phyloP scores from a whole-genome alignment of 2,329 filamentous ascomycete species.

The Trichoderma endophyticum region DNA sequence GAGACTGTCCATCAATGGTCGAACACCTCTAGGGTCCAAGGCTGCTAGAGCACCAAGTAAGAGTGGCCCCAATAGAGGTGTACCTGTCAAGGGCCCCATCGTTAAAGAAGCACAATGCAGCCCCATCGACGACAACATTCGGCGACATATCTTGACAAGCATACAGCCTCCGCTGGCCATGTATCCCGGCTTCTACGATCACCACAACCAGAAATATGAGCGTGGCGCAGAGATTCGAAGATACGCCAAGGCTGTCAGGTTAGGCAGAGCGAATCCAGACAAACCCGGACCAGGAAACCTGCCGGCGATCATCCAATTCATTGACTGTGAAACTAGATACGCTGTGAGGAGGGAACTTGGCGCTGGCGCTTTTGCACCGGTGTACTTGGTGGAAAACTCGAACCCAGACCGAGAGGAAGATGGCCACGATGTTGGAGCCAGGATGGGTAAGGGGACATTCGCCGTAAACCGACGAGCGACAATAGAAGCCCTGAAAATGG shows the following conservation, averaged over 20 bases:
- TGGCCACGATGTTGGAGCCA: constrained; percentile 43
- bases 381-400: constrained; percentile 84
- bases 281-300: constrained; percentile 56
- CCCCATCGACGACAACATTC: constrained; percentile 74
- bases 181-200: constrained; percentile 78
- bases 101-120: constrained; percentile 85
- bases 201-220: constrained; percentile 60
- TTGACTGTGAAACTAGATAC: constrained; percentile 64
- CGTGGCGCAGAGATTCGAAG: constrained; percentile 75
- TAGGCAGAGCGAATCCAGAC: constrained; percentile 56
- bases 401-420: constrained; percentile 46
- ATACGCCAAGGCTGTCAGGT: constrained; percentile 68
- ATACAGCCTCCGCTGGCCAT: constrained; percentile 69
- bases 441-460: constrained; percentile 62
- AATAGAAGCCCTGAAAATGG: constrained; percentile 91
- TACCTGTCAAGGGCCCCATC: constrained; percentile 62
- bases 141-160: constrained; percentile 69
- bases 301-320: constrained; percentile 66
- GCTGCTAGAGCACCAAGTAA: constrained; percentile 35
- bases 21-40: constrained; percentile 50
- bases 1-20: constrained; percentile 44
- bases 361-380: constrained; percentile 89
- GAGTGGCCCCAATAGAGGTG: constrained; percentile 36
- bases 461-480: constrained; percentile 52
- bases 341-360: constrained; percentile 81